Conservation (phyloP, 495 filamentous ascomycete genomes). For the Penicillium steckii region DNA sequence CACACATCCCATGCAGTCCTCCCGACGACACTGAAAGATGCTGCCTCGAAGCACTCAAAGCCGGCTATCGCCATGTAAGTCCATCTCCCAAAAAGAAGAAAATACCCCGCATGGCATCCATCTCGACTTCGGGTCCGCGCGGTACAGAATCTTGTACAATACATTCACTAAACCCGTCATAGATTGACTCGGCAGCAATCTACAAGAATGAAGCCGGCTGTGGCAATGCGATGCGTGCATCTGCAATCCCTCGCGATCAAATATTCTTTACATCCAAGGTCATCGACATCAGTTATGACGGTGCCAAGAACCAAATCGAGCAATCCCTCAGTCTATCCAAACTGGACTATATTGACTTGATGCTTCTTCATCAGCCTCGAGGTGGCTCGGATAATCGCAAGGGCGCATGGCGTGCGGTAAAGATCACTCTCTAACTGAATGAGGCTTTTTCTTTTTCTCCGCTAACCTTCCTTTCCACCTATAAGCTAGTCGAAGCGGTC, state of each 20-base stretch:
- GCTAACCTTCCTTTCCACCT: not conserved
- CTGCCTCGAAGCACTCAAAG: conserved; percentile 54
- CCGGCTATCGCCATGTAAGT: conserved; percentile 66
- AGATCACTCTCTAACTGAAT: no score
- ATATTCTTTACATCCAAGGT: conserved; percentile 71
- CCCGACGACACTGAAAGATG: conserved; percentile 7
- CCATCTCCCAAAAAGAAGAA: not conserved
- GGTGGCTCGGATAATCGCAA: conserved; percentile 58
- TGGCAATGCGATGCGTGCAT: conserved; percentile 52
- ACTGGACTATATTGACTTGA: conserved; percentile 64
- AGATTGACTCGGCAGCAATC: conserved; percentile 62
- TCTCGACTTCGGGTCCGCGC: no score
- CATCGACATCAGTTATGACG: conserved; percentile 54
- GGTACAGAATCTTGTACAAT: no score
- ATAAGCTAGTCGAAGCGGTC: conserved; percentile 59
- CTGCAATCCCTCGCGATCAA: conserved; percentile 52
- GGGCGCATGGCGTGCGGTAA: conserved; percentile 59
- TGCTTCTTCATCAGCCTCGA: conserved; percentile 64
- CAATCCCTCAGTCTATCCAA: conserved; percentile 52
- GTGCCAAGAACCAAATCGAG: conserved; percentile 54
- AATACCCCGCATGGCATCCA: not conserved
- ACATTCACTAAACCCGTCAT: not conserved
- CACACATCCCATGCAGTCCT: conserved; percentile 5
- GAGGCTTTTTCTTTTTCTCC: not conserved
- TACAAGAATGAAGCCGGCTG: conserved; percentile 63